A percentile compares a stretch with the other conserved stretches of the same genome.
Evolutionary conservation across 140 eudicot genomes (phyloP).

Genomic region (Oenanthe javanica): DNA sequence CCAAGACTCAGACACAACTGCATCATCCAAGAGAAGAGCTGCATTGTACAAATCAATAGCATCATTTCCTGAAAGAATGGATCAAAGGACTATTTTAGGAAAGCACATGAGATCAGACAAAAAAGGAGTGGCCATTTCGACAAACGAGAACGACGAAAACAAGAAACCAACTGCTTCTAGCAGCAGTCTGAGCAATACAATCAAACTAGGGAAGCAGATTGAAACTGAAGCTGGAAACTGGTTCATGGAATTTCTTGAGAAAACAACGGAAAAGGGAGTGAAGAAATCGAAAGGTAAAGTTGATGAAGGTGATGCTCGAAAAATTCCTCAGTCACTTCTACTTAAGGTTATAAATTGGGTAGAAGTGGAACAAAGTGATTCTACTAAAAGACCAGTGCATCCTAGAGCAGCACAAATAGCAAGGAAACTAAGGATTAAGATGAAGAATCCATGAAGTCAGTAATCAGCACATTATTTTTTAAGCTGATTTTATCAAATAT

Average conservation of each 20-base stretch:
- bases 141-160: slow-evolving; percentile 59
- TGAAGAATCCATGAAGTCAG: slow-evolving; percentile 64
- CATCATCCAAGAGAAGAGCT: slow-evolving; percentile 59
- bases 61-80: slow-evolving; percentile 49
- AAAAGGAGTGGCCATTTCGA: neutral
- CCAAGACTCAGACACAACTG: slow-evolving; percentile 28
- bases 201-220: slow-evolving; percentile 73
- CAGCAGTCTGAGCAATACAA: slow-evolving; percentile 48
- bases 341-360: slow-evolving; percentile 88
- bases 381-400: slow-evolving; percentile 70
- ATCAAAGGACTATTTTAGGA: slow-evolving; percentile 52
- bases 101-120: slow-evolving; percentile 50
- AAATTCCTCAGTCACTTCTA: slow-evolving; percentile 69
- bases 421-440: slow-evolving; percentile 83
- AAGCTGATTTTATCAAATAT: neutral
- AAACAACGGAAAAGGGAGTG: slow-evolving; percentile 66
- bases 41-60: slow-evolving; percentile 55
- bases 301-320: slow-evolving; percentile 33
- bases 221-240: slow-evolving; percentile 84
- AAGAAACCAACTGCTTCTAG: slow-evolving; percentile 44
- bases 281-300: slow-evolving; percentile 35
- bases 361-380: slow-evolving; percentile 74
- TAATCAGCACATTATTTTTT: neutral
- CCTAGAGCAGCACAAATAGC: slow-evolving; percentile 80
- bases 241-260: slow-evolving; percentile 92